Base-by-base conservation (phyloP, 768 basidiomycete genomes). In the Auriscalpium vulgare region DNA sequence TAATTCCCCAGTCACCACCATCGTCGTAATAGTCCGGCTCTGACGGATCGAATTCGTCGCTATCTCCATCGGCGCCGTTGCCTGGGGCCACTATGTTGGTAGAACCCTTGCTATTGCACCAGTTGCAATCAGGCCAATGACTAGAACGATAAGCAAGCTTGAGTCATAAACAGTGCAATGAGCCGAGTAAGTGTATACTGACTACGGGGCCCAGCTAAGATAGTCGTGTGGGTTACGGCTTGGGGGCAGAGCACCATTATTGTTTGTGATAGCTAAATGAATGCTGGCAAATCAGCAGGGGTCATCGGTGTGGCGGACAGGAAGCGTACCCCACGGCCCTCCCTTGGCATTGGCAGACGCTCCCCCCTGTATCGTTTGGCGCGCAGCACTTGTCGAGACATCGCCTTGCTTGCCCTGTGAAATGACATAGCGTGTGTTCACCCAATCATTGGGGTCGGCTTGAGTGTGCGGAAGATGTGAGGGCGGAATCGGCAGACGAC, bases 191-290 rank as follows among this genome's bases (percentile, higher is more conserved):
- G 4, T 48, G 37, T 35, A 11, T 8, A 67, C 73, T 65, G 62
- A 82, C 81, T 83, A 82, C 3, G 81, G 81, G 16, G 80, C 81
- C 75, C 76, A 82, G 57, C 79, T 80, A 54, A 82, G 63, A 61
- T 82, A 82, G 63, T 82, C 81, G 38, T 71, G 74, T 8, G 65
- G 45, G 56, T 81, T 62, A 2, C 70, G 71, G 57, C 68, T 73
- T 1, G 76, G 73, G 23, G 76, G 68, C 14, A 56, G 50, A 29
- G 69, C 62, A 37, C 60, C 62, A 21, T 66, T 63, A 21, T 66
- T 59, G 38, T 70, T 72, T 36, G 68, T 69, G 37, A 79, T 63
- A 51, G 68, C 78, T 78, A 60, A 38, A 50, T 43, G 16, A 53
- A 23, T 29, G 21, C 21, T 50, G 36, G 54, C 8, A 37, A 47